A percentile compares a stretch with the other conserved stretches of the same genome.
Conservation (phyloP, 2,329 filamentous ascomycete species). For the Diaporthe batatas region DNA sequence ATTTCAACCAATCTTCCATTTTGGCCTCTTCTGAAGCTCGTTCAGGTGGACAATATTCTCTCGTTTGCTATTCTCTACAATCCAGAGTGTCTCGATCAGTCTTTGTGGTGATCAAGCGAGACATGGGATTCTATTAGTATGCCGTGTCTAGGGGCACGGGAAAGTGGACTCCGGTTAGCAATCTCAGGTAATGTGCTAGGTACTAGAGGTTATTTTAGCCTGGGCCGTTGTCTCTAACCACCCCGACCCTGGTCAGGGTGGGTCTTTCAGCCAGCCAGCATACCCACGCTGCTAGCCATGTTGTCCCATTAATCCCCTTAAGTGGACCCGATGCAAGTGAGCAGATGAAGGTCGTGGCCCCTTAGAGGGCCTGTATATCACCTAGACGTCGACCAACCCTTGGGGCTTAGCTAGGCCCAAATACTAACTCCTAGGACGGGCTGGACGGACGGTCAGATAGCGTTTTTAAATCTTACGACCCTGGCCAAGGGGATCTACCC, state of each 20-base stretch:
- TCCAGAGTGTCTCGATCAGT: neutral
- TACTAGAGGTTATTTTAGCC: neutral
- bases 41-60: too few species aligned
- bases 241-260: conserved; percentile 4
- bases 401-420: neutral
- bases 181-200: conserved; percentile 9
- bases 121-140: conserved; percentile 12
- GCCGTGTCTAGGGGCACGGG: conserved; percentile 3
- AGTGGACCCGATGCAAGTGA: conserved; percentile 8
- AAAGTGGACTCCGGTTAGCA: conserved; percentile 19
- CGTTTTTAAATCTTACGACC: conserved; percentile 11
- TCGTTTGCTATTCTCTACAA: neutral
- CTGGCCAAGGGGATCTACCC: conserved; percentile 29
- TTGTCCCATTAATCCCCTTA: conserved; percentile 12
- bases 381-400: neutral
- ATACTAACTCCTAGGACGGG: neutral
- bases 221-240: neutral
- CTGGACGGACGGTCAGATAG: neutral
- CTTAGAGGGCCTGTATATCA: conserved; percentile 24
- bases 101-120: neutral
- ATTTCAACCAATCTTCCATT: too few species aligned
- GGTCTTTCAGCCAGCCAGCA: neutral
- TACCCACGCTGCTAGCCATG: conserved; percentile 5
- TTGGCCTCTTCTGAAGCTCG: neutral
- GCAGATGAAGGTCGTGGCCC: conserved; percentile 9